Evolutionary conservation across 192 early-diverging fungal genomes (phyloP).

Genomic region (Coemansia sp.): DNA sequence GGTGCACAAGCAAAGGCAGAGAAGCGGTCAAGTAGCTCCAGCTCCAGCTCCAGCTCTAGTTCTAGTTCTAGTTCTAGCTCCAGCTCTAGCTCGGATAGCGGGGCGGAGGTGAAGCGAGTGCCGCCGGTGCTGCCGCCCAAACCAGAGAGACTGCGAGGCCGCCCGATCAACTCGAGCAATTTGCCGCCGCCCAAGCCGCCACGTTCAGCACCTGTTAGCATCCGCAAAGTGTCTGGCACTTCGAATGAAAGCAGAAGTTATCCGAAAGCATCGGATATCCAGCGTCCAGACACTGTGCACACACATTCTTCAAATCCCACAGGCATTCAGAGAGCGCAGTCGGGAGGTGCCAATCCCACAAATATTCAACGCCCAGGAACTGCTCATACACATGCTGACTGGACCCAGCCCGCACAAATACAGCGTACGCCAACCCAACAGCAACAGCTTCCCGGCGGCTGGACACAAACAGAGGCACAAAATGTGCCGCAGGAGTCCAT

Average conservation of each 20-base stretch:
- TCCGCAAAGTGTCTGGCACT: no score
- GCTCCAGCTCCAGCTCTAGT: not conserved
- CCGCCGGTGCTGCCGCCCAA: conserved; percentile 43
- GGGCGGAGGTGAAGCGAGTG: not conserved
- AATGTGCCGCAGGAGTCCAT: not conserved
- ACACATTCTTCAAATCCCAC: not conserved
- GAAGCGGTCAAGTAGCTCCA: not conserved
- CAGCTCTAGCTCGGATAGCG: not conserved
- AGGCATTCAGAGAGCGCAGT: not conserved
- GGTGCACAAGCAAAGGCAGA: not conserved
- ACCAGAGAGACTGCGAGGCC: conserved; percentile 19
- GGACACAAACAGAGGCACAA: conserved; percentile 4
- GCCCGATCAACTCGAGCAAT: not conserved
- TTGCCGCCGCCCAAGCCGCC: conserved; percentile 28
- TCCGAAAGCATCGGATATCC: not conserved
- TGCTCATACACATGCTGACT: not conserved
- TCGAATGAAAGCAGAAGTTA: no score
- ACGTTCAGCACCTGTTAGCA: not conserved
- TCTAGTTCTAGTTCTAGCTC: not conserved
- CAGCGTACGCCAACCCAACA: not conserved
- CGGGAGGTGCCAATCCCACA: not conserved
- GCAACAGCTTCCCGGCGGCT: conserved; percentile 13
- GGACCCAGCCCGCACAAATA: not conserved
- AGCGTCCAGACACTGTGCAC: not conserved
- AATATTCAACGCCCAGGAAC: not conserved